phyloP scores from a whole-genome alignment of 2,329 filamentous ascomycete genomes.

The Calonectria pauciramosa region DNA sequence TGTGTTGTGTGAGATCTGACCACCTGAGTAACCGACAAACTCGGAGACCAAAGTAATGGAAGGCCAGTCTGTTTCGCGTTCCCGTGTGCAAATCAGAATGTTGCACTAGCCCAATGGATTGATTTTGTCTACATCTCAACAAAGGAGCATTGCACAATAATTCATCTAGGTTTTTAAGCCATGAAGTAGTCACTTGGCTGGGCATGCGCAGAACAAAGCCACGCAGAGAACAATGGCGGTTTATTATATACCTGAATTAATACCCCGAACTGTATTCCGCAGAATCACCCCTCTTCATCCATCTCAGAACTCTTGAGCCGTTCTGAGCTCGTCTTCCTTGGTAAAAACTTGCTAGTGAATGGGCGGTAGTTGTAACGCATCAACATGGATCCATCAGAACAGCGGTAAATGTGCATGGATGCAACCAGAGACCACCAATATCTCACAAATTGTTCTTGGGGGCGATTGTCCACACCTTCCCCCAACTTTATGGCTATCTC shows the following conservation, averaged over 20 bases:
- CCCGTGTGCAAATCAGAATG: neutral
- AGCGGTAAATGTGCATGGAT: constrained; percentile 37
- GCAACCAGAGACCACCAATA: constrained; percentile 41
- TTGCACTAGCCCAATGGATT: neutral
- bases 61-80: neutral
- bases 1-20: neutral
- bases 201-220: neutral
- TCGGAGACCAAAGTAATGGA: neutral
- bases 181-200: neutral
- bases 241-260: neutral
- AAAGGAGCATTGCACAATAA: neutral
- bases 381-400: constrained; percentile 31
- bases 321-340: constrained; percentile 15
- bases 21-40: neutral
- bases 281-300: neutral
- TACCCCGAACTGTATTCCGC: neutral
- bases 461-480: no score
- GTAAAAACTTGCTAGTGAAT: neutral
- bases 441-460: constrained; percentile 34
- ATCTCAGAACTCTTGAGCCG: neutral
- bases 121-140: neutral
- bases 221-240: neutral
- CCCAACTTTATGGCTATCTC: neutral
- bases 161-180: neutral
- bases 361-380: constrained; percentile 26